phyloP scores from a whole-genome alignment of 2,329 filamentous ascomycete genomes.

The Ascomycota sp. region DNA sequence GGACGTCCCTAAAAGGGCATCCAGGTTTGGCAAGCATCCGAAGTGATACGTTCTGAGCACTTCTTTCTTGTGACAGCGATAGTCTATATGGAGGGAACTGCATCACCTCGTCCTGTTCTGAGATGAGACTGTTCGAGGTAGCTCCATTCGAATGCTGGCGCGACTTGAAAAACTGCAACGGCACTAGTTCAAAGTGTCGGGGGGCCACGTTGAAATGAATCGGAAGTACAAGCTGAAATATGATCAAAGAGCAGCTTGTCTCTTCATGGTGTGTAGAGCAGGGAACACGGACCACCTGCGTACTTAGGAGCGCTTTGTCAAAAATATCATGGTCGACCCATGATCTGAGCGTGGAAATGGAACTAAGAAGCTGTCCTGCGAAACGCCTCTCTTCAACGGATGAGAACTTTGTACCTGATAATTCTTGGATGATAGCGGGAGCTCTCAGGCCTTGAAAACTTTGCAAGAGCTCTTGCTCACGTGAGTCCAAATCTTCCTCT shows the following conservation, averaged over 20 bases:
- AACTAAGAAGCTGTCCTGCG: conserved; percentile 20
- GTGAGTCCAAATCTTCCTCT: conserved; percentile 27
- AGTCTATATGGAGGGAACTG: background rate
- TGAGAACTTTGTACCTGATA: conserved; percentile 13
- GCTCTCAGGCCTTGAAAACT: conserved; percentile 27
- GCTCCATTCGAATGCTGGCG: conserved; percentile 39
- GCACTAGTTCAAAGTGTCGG: conserved; percentile 34
- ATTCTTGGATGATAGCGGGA: conserved; percentile 8
- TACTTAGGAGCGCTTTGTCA: conserved; percentile 23
- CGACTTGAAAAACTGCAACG: conserved; percentile 43
- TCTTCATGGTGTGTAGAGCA: conserved; percentile 7
- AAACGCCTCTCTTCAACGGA: conserved; percentile 13
- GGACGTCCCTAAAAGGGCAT: background rate
- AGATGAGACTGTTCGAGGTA: conserved; percentile 19
- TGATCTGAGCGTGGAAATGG: conserved; percentile 18
- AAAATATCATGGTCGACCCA: conserved; percentile 24
- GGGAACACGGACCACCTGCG: conserved; percentile 21
- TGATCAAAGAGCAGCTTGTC: conserved; percentile 17
- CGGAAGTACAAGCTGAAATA: conserved; percentile 39
- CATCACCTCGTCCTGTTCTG: background rate
- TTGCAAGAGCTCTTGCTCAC: conserved; percentile 33
- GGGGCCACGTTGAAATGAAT: conserved; percentile 34
- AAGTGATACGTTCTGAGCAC: background rate
- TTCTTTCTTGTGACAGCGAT: background rate
- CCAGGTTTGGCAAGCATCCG: background rate